These are phyloP conservation scores for Ceratobasidium theobromae DNA, from an alignment of 1,284 basidiomycete genomes.

Conservation along the genomic window DNA sequence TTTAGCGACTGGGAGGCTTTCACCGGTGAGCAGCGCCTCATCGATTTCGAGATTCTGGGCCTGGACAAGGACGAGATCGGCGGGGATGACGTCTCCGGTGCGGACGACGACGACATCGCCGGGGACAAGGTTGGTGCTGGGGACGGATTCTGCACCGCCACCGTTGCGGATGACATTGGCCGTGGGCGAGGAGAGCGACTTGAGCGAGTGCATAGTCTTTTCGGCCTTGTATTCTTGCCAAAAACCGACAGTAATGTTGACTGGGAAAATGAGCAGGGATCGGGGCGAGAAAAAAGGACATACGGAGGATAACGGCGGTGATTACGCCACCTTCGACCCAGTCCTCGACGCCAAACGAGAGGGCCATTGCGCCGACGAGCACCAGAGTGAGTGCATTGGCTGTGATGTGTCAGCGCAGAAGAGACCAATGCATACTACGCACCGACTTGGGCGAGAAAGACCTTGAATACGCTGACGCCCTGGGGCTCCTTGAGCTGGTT, in stretches of 20 bases:
- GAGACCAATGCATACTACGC: too few relatives aligned
- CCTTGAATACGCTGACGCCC: constrained; percentile 25
- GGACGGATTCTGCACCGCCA: constrained; percentile 50
- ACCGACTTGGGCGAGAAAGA: constrained; percentile 22
- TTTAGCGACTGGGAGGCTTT: constrained; percentile 35
- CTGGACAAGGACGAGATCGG: constrained; percentile 51
- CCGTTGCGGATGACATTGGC: constrained; percentile 60
- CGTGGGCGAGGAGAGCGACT: constrained; percentile 60
- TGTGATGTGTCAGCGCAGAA: too few relatives aligned
- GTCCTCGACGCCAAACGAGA: constrained; percentile 63
- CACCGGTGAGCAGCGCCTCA: constrained; percentile 35
- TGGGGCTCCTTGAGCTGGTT: constrained; percentile 28
- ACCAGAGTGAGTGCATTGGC: constrained; percentile 48
- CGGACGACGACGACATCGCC: constrained; percentile 61
- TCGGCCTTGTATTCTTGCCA: constrained; percentile 59
- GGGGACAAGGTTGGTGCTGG: constrained; percentile 61
- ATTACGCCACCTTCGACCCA: constrained; percentile 69
- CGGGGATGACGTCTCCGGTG: constrained; percentile 61
- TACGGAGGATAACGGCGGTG: constrained; percentile 57
- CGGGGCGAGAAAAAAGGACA: constrained; percentile 38
- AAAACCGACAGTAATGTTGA: constrained; percentile 49
- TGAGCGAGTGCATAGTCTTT: constrained; percentile 60
- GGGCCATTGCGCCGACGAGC: constrained; percentile 59
- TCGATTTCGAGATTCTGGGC: constrained; percentile 34
- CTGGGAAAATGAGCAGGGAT: constrained; percentile 10